A percentile compares a stretch with the other conserved stretches of the same genome.
Evolutionary conservation across 108 stramenopile genomes (phyloP).

Genomic region (Fistulifera solaris): DNA sequence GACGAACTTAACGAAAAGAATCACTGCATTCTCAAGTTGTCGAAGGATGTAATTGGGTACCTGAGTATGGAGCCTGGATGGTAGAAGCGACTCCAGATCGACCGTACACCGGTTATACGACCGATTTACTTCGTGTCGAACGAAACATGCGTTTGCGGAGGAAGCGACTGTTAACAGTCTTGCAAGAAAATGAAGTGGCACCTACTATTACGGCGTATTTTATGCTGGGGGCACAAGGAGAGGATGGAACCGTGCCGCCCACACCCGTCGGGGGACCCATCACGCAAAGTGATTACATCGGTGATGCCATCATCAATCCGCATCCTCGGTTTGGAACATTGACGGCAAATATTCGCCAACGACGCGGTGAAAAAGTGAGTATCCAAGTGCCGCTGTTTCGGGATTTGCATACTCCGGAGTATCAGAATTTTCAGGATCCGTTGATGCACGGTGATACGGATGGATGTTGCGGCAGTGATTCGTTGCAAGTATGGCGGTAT

Average conservation of each 20-base stretch:
- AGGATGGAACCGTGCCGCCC: slow-evolving; percentile 72
- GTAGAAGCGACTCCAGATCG: slow-evolving; percentile 92
- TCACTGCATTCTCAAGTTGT: slow-evolving; percentile 36
- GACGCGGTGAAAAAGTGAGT: slow-evolving; percentile 88
- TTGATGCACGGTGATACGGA: slow-evolving; percentile 29
- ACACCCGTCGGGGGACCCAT: slow-evolving; percentile 71
- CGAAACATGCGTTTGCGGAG: slow-evolving; percentile 97
- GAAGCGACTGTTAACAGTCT: slow-evolving; percentile 75
- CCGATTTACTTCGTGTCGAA: slow-evolving; percentile 93
- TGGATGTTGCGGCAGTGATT: slow-evolving; percentile 63
- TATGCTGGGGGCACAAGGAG: slow-evolving; percentile 70
- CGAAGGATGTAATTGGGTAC: slow-evolving; percentile 91
- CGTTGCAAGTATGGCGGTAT: slow-evolving; percentile 75
- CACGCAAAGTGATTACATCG: slow-evolving; percentile 85
- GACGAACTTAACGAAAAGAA: slow-evolving; percentile 83
- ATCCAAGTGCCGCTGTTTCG: slow-evolving; percentile 92
- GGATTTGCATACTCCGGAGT: slow-evolving; percentile 89
- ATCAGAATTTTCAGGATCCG: slow-evolving; percentile 22
- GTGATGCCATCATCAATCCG: slow-evolving; percentile 94
- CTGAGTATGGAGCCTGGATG: slow-evolving; percentile 99
- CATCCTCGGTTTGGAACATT: slow-evolving; percentile 97
- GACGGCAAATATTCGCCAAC: slow-evolving; percentile 89
- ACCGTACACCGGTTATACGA: slow-evolving; percentile 88
- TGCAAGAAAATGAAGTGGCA: slow-evolving; percentile 87
- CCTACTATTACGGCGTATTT: slow-evolving; percentile 88